A percentile compares a stretch with the other conserved stretches of the same genome.
Evolutionary conservation across 768 basidiomycete species (phyloP).

Genomic region (Xanthoconium purpureum): DNA sequence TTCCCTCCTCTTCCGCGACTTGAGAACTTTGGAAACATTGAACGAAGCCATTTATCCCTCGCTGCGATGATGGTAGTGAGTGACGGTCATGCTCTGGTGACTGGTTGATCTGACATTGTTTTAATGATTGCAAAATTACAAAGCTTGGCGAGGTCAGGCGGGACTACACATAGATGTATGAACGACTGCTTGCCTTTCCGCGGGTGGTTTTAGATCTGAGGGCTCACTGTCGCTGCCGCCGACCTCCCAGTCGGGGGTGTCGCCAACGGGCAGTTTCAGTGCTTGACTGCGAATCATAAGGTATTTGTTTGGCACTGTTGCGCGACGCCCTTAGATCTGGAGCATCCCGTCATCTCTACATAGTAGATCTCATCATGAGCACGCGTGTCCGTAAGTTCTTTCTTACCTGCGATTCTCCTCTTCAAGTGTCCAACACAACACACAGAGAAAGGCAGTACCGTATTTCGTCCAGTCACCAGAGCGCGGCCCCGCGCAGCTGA

Average conservation of each 20-base stretch:
- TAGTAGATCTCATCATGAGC: slow-evolving; percentile 32
- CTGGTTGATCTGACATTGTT: slow-evolving; percentile 51
- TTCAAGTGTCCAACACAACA: background rate
- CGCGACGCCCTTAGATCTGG: background rate
- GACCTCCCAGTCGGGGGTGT: slow-evolving; percentile 59
- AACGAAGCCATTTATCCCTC: slow-evolving; percentile 65
- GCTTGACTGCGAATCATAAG: slow-evolving; percentile 29
- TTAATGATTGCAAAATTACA: slow-evolving; percentile 63
- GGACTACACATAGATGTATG: background rate
- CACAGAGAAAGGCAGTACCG: slow-evolving; percentile 66
- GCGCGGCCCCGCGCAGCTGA: slow-evolving; percentile 44
- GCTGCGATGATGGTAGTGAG: slow-evolving; percentile 40
- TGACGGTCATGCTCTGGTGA: slow-evolving; percentile 12
- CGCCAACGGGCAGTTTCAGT: slow-evolving; percentile 52
- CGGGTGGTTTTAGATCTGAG: slow-evolving; percentile 41
- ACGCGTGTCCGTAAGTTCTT: slow-evolving; percentile 58
- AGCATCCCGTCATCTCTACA: background rate
- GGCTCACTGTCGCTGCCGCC: slow-evolving; percentile 42
- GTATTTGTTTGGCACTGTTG: slow-evolving; percentile 30
- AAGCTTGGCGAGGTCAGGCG: slow-evolving; percentile 39
- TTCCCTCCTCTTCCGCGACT: slow-evolving; percentile 60
- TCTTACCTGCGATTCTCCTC: background rate
- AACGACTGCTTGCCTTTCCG: slow-evolving; percentile 50
- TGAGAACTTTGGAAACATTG: slow-evolving; percentile 69
- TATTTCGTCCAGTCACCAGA: slow-evolving; percentile 68